Conservation (phyloP, 352 stramenopile genomes). For the Phytophthora aleatoria region DNA sequence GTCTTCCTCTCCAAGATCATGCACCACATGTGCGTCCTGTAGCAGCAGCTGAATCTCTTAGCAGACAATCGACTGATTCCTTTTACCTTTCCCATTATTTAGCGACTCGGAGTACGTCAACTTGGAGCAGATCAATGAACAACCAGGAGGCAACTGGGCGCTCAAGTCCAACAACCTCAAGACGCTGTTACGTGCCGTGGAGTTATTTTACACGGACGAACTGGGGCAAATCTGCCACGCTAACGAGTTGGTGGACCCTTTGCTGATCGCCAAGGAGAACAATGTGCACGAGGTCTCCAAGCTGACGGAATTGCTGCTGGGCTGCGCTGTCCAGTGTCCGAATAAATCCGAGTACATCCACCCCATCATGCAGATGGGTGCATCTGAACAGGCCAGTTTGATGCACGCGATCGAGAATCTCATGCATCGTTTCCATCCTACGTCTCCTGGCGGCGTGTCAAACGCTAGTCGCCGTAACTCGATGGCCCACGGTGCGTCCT, state of each 20-base stretch:
- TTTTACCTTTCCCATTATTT: not conserved
- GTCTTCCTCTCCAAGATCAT: slow-evolving; percentile 86
- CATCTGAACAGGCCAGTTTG: slow-evolving; percentile 76
- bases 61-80: slow-evolving; percentile 11
- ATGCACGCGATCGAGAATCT: slow-evolving; percentile 88
- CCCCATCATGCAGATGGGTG: slow-evolving; percentile 83
- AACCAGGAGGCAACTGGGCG: slow-evolving; percentile 70
- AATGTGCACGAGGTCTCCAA: slow-evolving; percentile 72
- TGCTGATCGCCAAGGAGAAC: slow-evolving; percentile 72
- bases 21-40: slow-evolving; percentile 77
- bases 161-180: slow-evolving; percentile 85
- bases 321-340: slow-evolving; percentile 79
- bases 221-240: slow-evolving; percentile 73
- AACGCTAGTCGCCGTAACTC: slow-evolving; percentile 33
- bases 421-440: slow-evolving; percentile 77
- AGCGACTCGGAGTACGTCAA: slow-evolving; percentile 85
- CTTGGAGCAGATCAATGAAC: slow-evolving; percentile 72
- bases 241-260: slow-evolving; percentile 70
- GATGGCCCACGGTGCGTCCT: slow-evolving; percentile 46
- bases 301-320: slow-evolving; percentile 74
- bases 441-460: slow-evolving; percentile 46
- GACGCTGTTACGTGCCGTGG: slow-evolving; percentile 70
- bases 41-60: not conserved
- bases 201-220: slow-evolving; percentile 86
- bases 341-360: slow-evolving; percentile 87